A percentile compares a stretch with the other conserved stretches of the same genome.
Conservation (phyloP, 371 early-diverging fungal species). For the Dinochytrium kinnereticum region DNA sequence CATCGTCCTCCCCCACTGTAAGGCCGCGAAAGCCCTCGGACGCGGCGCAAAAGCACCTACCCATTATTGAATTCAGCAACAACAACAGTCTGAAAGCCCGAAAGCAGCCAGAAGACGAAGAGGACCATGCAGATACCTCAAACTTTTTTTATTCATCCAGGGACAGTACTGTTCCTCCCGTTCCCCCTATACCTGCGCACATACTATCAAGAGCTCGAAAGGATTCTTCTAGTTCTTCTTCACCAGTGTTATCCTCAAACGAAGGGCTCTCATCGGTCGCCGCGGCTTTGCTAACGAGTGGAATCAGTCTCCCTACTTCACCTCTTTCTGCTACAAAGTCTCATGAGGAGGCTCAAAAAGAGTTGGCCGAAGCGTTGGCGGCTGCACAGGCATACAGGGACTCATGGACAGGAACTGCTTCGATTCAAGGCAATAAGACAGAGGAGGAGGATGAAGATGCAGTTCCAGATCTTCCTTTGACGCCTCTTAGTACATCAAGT, state of each 20-base stretch:
- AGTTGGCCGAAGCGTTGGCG: conserved; percentile 18
- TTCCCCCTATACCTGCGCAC: conserved; percentile 5
- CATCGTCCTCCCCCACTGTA: no score
- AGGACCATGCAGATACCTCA: no score
- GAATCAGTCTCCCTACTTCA: not conserved
- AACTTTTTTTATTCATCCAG: not conserved
- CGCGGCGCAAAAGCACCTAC: no score
- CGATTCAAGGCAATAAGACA: not conserved
- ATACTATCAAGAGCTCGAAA: not conserved
- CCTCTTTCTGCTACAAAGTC: not conserved
- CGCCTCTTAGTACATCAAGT: not conserved
- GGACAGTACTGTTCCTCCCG: conserved; percentile 1
- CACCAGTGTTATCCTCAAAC: not conserved
- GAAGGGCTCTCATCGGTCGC: conserved; percentile 13
- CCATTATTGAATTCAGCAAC: no score
- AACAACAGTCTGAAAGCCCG: no score
- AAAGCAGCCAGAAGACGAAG: no score
- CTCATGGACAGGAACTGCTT: conserved; percentile 5
- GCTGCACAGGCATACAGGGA: conserved; percentile 20
- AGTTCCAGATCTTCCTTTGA: not conserved
- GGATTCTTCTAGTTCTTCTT: not conserved
- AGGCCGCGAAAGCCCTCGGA: no score
- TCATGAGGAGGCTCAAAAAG: conserved; percentile 4
- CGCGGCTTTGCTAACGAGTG: not conserved
- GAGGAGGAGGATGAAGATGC: not conserved